Evolutionary conservation across 257 asterid genomes (phyloP).

Genomic region (Anisodus tanguticus): DNA sequence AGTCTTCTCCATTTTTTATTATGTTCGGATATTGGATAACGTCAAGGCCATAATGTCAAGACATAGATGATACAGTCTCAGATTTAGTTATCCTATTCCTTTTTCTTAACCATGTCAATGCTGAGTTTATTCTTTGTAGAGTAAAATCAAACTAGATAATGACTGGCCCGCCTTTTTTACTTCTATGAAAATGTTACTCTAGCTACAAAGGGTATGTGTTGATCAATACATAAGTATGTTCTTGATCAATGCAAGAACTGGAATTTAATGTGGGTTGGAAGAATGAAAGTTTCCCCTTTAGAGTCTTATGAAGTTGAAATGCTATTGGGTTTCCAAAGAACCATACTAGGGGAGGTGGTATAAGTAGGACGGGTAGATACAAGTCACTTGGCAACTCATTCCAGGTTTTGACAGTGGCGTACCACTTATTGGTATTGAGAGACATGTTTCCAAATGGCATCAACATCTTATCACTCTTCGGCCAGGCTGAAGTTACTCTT

Average conservation of each 20-base stretch:
- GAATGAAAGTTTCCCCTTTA: too few relatives aligned
- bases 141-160: too few relatives aligned
- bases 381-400: too few relatives aligned
- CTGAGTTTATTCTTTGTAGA: too few relatives aligned
- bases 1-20: conserved; percentile 53
- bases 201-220: conserved; percentile 26
- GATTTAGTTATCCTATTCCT: not conserved
- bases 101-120: too few relatives aligned
- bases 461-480: too few relatives aligned
- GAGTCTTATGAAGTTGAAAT: too few relatives aligned
- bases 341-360: conserved; percentile 59
- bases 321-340: conserved; percentile 12
- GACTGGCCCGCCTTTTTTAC: conserved; percentile 56
- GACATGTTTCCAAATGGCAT: too few relatives aligned
- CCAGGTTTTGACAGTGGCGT: conserved; percentile 49
- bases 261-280: too few relatives aligned
- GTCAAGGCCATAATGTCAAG: conserved; percentile 32
- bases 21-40: conserved; percentile 44
- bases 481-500: conserved; percentile 61
- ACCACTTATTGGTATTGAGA: too few relatives aligned
- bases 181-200: conserved; percentile 66
- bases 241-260: conserved; percentile 54
- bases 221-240: conserved; percentile 49
- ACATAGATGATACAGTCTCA: too few relatives aligned
- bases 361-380: conserved; percentile 55